Conservation (phyloP, 1,284 basidiomycete genomes). For the Sphaerobolus stellatus region DNA sequence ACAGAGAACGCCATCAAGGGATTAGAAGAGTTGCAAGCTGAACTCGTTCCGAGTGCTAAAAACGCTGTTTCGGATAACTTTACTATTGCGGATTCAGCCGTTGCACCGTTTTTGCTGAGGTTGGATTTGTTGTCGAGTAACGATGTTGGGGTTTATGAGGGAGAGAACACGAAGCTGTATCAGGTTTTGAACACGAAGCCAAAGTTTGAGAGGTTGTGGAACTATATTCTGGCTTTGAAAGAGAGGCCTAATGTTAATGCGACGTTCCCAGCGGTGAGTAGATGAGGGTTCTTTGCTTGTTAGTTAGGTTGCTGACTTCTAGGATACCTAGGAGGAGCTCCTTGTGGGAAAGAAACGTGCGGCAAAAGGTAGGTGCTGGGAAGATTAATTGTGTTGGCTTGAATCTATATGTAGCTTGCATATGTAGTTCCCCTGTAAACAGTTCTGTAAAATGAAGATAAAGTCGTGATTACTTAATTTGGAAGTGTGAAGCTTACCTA, state of each 20-base stretch:
- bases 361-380: too few species aligned
- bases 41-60: conserved; percentile 39
- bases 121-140: conserved; percentile 40
- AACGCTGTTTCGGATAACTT: conserved; percentile 47
- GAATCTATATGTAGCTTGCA: too few species aligned
- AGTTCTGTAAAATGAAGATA: too few species aligned
- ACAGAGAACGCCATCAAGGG: conserved; percentile 39
- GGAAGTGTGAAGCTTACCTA: too few species aligned
- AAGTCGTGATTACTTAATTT: too few species aligned
- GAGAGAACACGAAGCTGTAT: conserved; percentile 42
- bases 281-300: too few species aligned
- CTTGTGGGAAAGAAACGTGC: too few species aligned
- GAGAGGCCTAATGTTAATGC: conserved; percentile 50
- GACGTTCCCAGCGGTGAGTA: too few species aligned
- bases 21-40: conserved; percentile 41
- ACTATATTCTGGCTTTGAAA: conserved; percentile 42
- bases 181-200: conserved; percentile 28
- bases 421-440: too few species aligned
- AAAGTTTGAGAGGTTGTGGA: conserved; percentile 43
- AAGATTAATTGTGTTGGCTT: too few species aligned
- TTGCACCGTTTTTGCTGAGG: conserved; percentile 49
- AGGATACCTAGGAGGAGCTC: too few species aligned
- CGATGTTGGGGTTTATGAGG: conserved; percentile 46
- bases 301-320: too few species aligned
- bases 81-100: conserved; percentile 55